Conservation (phyloP, 441 rosid species). For the Bocquillonia castaneifolia region DNA sequence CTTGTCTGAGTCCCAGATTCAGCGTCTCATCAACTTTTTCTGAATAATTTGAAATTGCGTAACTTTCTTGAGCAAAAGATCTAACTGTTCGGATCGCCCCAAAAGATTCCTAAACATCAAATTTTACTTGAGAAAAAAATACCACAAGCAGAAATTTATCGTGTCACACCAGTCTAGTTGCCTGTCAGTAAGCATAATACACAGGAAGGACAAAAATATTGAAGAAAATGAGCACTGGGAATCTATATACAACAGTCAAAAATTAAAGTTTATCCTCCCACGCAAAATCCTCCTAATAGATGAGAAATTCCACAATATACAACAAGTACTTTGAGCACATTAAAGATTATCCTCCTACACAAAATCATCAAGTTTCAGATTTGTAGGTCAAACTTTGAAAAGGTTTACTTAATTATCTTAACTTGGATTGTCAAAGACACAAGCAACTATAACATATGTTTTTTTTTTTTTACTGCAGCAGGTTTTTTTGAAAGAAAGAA, state of each 20-base stretch:
- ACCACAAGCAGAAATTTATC: neutral
- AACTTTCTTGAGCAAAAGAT: constrained; percentile 83
- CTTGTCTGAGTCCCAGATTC: constrained; percentile 82
- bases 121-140: neutral
- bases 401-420: neutral
- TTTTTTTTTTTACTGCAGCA: neutral
- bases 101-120: constrained; percentile 71
- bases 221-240: neutral
- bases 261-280: no score
- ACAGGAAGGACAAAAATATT: neutral
- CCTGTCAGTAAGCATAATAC: neutral
- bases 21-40: constrained; percentile 83
- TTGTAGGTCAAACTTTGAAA: neutral
- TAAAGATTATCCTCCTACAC: neutral
- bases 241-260: neutral
- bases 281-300: no score
- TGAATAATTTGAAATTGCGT: constrained; percentile 65
- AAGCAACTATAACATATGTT: neutral
- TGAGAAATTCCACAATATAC: neutral
- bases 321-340: neutral
- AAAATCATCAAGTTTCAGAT: neutral
- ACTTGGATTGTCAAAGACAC: neutral
- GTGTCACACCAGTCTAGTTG: neutral
- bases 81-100: constrained; percentile 94
- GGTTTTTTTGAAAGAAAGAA: neutral